These are phyloP conservation scores for Phialemonium atrogriseum DNA, from an alignment of 2,329 filamentous ascomycete species.

Conservation along the genomic window DNA sequence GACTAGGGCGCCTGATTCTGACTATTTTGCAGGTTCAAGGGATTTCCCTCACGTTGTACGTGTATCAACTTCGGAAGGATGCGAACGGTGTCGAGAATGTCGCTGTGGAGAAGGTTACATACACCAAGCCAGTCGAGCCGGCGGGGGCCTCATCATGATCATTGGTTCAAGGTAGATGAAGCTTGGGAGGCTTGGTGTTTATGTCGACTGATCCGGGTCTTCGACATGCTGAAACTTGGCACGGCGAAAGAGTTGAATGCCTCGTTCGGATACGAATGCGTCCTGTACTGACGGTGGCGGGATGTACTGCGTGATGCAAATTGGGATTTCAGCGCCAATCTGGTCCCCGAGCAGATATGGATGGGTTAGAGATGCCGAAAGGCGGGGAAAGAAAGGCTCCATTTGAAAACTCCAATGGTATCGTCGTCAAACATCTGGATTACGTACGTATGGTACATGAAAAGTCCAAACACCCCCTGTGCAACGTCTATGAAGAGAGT, in stretches of 20 bases:
- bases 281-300: too few relatives aligned
- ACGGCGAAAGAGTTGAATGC: too few relatives aligned
- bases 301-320: slow-evolving; percentile 1
- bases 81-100: slow-evolving; percentile 70
- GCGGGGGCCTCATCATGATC: slow-evolving; percentile 38
- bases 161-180: slow-evolving; percentile 4
- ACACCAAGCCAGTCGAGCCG: slow-evolving; percentile 65
- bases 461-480: too few relatives aligned
- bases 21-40: slow-evolving; percentile 80
- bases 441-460: background rate
- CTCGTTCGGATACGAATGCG: too few relatives aligned
- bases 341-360: too few relatives aligned
- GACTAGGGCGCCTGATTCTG: background rate
- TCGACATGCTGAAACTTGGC: too few relatives aligned
- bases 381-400: background rate
- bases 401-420: background rate
- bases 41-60: slow-evolving; percentile 90
- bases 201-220: too few relatives aligned
- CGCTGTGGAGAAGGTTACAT: slow-evolving; percentile 79
- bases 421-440: background rate
- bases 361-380: too few relatives aligned
- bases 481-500: background rate
- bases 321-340: too few relatives aligned
- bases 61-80: slow-evolving; percentile 78
- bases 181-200: background rate